Base-by-base conservation (phyloP, 805 yeast species). In the Wickerhamomyces chambardii region DNA sequence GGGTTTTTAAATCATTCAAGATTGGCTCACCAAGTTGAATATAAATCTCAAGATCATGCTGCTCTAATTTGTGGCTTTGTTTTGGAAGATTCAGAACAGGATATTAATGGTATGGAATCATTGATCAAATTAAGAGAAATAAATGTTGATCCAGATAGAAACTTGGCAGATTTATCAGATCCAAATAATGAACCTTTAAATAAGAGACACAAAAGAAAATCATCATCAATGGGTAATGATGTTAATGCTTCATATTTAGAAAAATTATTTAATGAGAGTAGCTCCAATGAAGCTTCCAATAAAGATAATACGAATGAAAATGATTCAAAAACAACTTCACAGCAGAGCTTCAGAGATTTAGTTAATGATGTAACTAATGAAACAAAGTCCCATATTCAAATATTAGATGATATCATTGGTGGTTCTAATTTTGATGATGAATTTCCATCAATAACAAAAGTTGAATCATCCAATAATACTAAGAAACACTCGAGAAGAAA, bases 1-100 rank as follows among this genome's bases (percentile, higher is more conserved):
- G 92, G 92, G 14, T 81, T 84, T 45, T 66, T 82, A 27, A 84
- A 82, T 52, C 94, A 84, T 53, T 73, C 81, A 36, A 64, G 92
- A 39, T 68, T 80, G 18, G 82, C 87, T 8, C 94, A 84, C 52
- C 61, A 73, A n/a, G 73, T 70, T 36, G 84, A 78, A 38, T 82
- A 71, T 42, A 69, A 78, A 6, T 73, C 81, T 8, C 90, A 82
- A 47, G 86, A 79, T 41, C 70, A 79, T 12, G 89, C 92, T 2
- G 86, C 89, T 0, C 55, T 77, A 42, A 65, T 64, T 17, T 79
- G 85, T 52, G 86, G 85, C 17, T 69, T 66, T 28, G 62, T 70
- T 1, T 50, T 76, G 30, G 73, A 71, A 0, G 68, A 63, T 16
- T 59, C 61, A 14, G 78, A 78, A 44, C 85, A 78, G 45, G 80